A percentile compares a stretch with the other conserved stretches of the same genome.
Evolutionary conservation across 2,329 filamentous ascomycete genomes (phyloP).

Genomic region (Colletotrichum navitas): DNA sequence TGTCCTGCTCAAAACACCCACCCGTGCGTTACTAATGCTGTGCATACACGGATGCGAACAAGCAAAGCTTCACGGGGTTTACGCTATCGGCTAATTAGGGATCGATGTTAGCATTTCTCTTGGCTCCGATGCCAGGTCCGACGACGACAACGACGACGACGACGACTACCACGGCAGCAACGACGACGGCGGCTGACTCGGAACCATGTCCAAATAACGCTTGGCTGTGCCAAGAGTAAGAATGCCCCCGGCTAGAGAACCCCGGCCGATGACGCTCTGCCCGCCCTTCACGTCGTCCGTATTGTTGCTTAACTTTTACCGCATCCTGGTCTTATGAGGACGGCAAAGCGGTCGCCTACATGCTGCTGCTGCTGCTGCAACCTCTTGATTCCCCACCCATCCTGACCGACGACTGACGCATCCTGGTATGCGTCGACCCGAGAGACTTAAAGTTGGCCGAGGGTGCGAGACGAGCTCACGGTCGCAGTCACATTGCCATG

Average conservation of each 20-base stretch:
- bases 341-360: constrained; percentile 6
- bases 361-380: constrained; percentile 10
- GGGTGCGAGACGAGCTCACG: not conserved
- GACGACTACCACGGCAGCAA: constrained; percentile 14
- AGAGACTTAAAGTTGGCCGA: not conserved
- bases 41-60: not conserved
- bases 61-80: not conserved
- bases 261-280: constrained; percentile 16
- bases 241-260: not conserved
- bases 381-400: constrained; percentile 10
- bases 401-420: not conserved
- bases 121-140: constrained; percentile 11
- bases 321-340: constrained; percentile 25
- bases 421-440: not conserved
- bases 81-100: not conserved
- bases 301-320: constrained; percentile 9
- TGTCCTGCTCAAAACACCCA: not conserved
- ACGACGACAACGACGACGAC: not conserved
- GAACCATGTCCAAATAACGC: constrained; percentile 10
- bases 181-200: constrained; percentile 26
- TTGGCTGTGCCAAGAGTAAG: constrained; percentile 16
- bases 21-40: not conserved
- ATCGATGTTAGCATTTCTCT: not conserved
- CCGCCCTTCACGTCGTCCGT: constrained; percentile 6
- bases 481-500: not conserved